phyloP scores from a whole-genome alignment of 805 yeast genomes.

The Ogataea populi-albae region DNA sequence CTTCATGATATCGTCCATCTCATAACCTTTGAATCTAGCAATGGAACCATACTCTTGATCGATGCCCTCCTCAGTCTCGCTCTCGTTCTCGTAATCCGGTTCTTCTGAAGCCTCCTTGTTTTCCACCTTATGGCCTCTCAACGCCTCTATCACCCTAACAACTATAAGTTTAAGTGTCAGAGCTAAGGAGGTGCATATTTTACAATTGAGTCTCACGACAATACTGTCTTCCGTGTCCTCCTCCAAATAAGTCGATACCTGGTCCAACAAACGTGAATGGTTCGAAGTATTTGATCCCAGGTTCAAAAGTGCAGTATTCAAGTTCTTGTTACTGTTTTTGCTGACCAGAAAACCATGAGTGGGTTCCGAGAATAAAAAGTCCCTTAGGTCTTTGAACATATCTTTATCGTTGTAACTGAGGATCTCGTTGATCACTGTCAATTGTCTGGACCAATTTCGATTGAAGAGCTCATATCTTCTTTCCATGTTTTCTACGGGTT shows the following conservation, averaged over 20 bases:
- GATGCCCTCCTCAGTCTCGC: too few species aligned
- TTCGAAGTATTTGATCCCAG: slow-evolving; percentile 44
- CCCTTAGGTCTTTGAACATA: slow-evolving; percentile 32
- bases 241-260: slow-evolving; percentile 22
- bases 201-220: slow-evolving; percentile 35
- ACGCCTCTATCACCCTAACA: slow-evolving; percentile 18
- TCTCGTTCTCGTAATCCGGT: slow-evolving; percentile 9
- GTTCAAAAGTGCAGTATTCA: slow-evolving; percentile 37
- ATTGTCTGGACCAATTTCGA: slow-evolving; percentile 37
- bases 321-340: slow-evolving; percentile 13
- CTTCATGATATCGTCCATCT: slow-evolving; percentile 26
- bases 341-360: slow-evolving; percentile 4
- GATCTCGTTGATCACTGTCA: slow-evolving; percentile 28
- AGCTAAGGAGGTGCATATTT: slow-evolving; percentile 37
- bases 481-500: slow-evolving; percentile 35
- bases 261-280: slow-evolving; percentile 34
- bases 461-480: slow-evolving; percentile 42
- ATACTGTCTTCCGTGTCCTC: slow-evolving; percentile 14
- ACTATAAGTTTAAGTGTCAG: slow-evolving; percentile 36
- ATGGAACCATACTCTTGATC: slow-evolving; percentile 2
- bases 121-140: slow-evolving; percentile 10
- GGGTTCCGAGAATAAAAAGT: slow-evolving; percentile 19
- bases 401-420: slow-evolving; percentile 34
- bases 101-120: slow-evolving; percentile 11
- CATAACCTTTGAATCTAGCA: slow-evolving; percentile 15